These are phyloP conservation scores for Cordyceps cicadae DNA, from an alignment of 2,329 filamentous ascomycete species.

Conservation along the genomic window DNA sequence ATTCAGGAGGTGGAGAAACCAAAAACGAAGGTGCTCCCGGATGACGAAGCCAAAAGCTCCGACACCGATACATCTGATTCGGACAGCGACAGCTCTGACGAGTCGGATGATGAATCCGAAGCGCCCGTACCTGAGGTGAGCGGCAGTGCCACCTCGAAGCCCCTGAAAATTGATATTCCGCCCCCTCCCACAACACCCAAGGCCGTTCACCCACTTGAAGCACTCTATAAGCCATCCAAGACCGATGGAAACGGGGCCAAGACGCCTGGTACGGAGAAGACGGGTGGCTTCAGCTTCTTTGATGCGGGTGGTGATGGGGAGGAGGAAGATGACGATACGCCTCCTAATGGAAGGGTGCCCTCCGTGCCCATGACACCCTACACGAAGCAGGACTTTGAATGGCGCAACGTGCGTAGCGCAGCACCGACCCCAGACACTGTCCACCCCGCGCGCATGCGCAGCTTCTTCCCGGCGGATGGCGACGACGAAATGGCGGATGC, in stretches of 20 bases:
- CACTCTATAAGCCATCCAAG: conserved; percentile 72
- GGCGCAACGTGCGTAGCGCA: conserved; percentile 69
- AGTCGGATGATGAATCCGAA: conserved; percentile 6
- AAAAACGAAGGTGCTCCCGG: conserved; percentile 16
- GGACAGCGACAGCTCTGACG: conserved; percentile 19
- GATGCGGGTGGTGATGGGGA: conserved; percentile 36
- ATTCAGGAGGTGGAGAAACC: conserved; percentile 13
- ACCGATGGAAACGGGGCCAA: conserved; percentile 29
- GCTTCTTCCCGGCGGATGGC: conserved; percentile 43
- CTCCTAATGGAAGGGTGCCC: conserved; percentile 14
- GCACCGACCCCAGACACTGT: conserved; percentile 94
- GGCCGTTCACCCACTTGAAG: conserved; percentile 77
- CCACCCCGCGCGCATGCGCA: conserved; percentile 57
- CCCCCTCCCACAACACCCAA: conserved; percentile 37
- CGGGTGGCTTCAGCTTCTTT: conserved; percentile 71
- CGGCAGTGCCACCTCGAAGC: conserved; percentile 35
- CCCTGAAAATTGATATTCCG: conserved; percentile 49
- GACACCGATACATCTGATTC: not conserved
- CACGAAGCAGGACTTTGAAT: conserved; percentile 69
- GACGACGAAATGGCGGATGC: conserved; percentile 22
- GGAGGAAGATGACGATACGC: conserved; percentile 32
- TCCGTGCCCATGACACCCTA: conserved; percentile 71
- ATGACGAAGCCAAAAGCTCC: conserved; percentile 17
- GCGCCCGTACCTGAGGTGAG: conserved; percentile 15
- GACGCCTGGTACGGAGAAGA: conserved; percentile 31